Percentiles rank a stretch among this genome's conserved stretches.
These are phyloP conservation scores for Plasmodium sp. DNA, from an alignment of 169 alveolate species.

Conservation along the genomic window DNA sequence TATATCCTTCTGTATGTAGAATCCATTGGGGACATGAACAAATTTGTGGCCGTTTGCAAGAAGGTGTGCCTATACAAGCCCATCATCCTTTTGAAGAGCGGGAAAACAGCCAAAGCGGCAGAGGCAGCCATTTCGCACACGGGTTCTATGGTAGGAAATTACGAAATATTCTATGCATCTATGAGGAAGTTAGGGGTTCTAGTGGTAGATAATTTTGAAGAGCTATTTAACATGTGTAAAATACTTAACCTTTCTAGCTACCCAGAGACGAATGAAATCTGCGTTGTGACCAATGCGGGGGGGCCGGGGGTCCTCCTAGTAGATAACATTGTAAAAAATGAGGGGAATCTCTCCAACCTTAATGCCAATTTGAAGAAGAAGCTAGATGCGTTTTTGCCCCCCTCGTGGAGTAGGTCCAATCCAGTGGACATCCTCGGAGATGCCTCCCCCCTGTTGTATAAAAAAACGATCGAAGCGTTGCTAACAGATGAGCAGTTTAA, in stretches of 20 bases:
- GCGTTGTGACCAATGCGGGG: slow-evolving; percentile 88
- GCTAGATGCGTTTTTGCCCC: slow-evolving; percentile 80
- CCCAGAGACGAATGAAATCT: slow-evolving; percentile 80
- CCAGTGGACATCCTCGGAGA: slow-evolving; percentile 90
- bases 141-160: slow-evolving; percentile 86
- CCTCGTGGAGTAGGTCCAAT: slow-evolving; percentile 84
- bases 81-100: slow-evolving; percentile 85
- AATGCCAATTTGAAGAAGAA: slow-evolving; percentile 60
- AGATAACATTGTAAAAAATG: slow-evolving; percentile 80
- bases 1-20: slow-evolving; percentile 84
- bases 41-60: slow-evolving; percentile 80
- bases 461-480: slow-evolving; percentile 78
- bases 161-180: slow-evolving; percentile 85
- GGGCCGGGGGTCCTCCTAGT: slow-evolving; percentile 88
- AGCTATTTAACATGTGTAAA: slow-evolving; percentile 80
- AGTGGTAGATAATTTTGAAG: slow-evolving; percentile 82
- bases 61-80: slow-evolving; percentile 83
- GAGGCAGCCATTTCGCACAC: slow-evolving; percentile 88
- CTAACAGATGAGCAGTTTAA: slow-evolving; percentile 80
- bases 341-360: slow-evolving; percentile 78
- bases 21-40: slow-evolving; percentile 84
- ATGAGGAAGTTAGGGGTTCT: slow-evolving; percentile 83
- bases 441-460: slow-evolving; percentile 84
- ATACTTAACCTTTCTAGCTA: slow-evolving; percentile 75
- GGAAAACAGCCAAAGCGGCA: slow-evolving; percentile 85